Evolutionary conservation across 495 filamentous ascomycete species (phyloP), one percentile per base, ranked within the genome.

Genomic region (Pseudomonodictys pantanalensis): DNA sequence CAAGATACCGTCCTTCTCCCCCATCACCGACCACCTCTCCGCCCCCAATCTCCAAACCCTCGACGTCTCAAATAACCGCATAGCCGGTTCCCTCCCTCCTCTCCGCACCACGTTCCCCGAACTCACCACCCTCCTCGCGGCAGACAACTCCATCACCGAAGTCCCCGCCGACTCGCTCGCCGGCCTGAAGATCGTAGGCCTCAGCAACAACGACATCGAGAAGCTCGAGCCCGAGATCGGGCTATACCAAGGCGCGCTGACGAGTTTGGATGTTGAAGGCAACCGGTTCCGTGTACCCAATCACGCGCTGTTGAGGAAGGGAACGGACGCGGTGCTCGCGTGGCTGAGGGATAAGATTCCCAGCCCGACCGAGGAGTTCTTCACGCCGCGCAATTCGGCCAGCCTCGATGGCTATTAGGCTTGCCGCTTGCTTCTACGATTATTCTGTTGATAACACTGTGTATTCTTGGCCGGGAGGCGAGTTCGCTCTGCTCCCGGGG

Each of bases 261-360:
- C 74, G 57, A 74, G 75, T 22, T 72, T 86, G 15, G 82, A 90
- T 43, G 85, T 95, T 17, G 84, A 81, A 20, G 89, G 89, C 8
- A 96, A 95, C 70, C 78, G 78, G 25, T 95, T 96, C 71, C 75
- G 88, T 18, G 92, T 96, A 41, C 92, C 92, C n/a, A 79, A 87
- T 38, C 91, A 86, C 79, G 89, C 88, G 51, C 80, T 95, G 12
- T 74, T 97, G 54, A 88, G 91, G 52, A 89, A 91, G 57, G 92
- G 92, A 7, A 96, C 91, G 0, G 90, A 95, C 68, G 85, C 88
- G 17, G 81, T 90, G n/a, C 76, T 96, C 64, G 78, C 86, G 48
- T 97, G 89, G 86, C 69, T 96, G 54, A 83, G 88, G 57, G 87
- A 88, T 46, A 82, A 86, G 56, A 86, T 97, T 33, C 86, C 88